Percentiles rank a stretch among this genome's conserved stretches.
Evolutionary conservation across 257 asterid species (phyloP).

Genomic region (Primulina huaijiensis): DNA sequence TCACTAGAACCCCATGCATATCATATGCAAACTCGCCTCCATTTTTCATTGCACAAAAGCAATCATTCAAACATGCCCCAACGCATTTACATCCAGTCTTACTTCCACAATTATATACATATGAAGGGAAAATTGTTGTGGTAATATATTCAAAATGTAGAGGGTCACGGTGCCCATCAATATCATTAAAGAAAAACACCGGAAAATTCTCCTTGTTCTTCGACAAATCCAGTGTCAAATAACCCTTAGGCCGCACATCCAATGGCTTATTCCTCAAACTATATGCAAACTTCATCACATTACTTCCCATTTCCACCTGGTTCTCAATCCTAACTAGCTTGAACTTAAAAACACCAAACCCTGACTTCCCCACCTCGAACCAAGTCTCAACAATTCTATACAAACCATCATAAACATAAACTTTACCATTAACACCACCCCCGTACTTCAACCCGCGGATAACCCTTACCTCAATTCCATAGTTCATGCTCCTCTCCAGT

Average conservation of each 20-base stretch:
- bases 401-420: slow-evolving; percentile 81
- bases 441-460: slow-evolving; percentile 70
- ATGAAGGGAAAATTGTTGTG: slow-evolving; percentile 49
- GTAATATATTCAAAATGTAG: slow-evolving; percentile 45
- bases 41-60: slow-evolving; percentile 60
- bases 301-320: slow-evolving; percentile 74
- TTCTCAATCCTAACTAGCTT: slow-evolving; percentile 65
- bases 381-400: slow-evolving; percentile 61
- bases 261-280: slow-evolving; percentile 48
- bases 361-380: slow-evolving; percentile 78
- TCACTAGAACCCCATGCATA: slow-evolving; percentile 47
- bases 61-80: slow-evolving; percentile 48
- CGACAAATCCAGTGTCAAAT: slow-evolving; percentile 58
- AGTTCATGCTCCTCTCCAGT: slow-evolving; percentile 74
- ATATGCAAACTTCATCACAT: slow-evolving; percentile 46
- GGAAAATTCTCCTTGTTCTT: slow-evolving; percentile 58
- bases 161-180: slow-evolving; percentile 61
- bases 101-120: slow-evolving; percentile 34
- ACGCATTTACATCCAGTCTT: slow-evolving; percentile 59
- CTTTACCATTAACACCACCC: slow-evolving; percentile 65
- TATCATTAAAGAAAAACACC: slow-evolving; percentile 57
- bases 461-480: slow-evolving; percentile 80
- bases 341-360: slow-evolving; percentile 75
- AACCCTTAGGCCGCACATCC: slow-evolving; percentile 55
- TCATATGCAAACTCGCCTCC: slow-evolving; percentile 72